A percentile compares a stretch with the other conserved stretches of the same genome.
Evolutionary conservation across 1,284 basidiomycete genomes (phyloP).

Genomic region (Stygiomarasmius scandens): DNA sequence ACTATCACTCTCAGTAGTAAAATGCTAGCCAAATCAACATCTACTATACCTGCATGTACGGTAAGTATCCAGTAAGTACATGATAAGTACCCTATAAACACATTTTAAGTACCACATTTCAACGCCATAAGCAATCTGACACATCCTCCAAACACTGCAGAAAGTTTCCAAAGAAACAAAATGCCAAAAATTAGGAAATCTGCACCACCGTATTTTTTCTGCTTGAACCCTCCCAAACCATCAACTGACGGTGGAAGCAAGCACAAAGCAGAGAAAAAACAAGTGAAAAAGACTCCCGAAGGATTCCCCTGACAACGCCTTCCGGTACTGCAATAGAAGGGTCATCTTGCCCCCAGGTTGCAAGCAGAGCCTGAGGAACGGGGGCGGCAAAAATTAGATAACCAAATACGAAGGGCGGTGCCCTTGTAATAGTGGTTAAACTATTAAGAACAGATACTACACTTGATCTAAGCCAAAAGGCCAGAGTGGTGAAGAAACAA

Average conservation of each 20-base stretch:
- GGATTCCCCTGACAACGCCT: constrained; percentile 15
- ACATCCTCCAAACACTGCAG: too few relatives aligned
- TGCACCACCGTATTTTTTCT: too few relatives aligned
- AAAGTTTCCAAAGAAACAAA: too few relatives aligned
- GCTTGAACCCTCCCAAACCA: constrained; percentile 4
- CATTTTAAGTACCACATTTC: too few relatives aligned
- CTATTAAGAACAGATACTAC: constrained; percentile 78
- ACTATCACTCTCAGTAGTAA: too few relatives aligned
- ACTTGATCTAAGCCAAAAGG: constrained; percentile 85
- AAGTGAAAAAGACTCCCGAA: background rate
- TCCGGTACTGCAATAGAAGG: constrained; percentile 18
- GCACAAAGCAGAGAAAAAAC: constrained; percentile 4
- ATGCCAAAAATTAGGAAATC: too few relatives aligned
- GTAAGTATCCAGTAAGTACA: too few relatives aligned
- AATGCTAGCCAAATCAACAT: too few relatives aligned
- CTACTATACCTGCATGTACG: too few relatives aligned
- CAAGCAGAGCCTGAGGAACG: constrained; percentile 21
- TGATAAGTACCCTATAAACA: too few relatives aligned
- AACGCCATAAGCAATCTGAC: too few relatives aligned
- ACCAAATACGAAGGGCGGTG: constrained; percentile 22
- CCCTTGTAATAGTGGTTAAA: constrained; percentile 52
- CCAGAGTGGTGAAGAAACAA: constrained; percentile 60
- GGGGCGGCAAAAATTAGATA: constrained; percentile 22
- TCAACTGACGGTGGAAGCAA: background rate
- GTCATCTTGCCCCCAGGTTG: constrained; percentile 21